Evolutionary conservation across 805 yeast genomes (phyloP), one percentile per base, ranked within the genome.

Genomic region (Wickerhamomyces hampshirensis): DNA sequence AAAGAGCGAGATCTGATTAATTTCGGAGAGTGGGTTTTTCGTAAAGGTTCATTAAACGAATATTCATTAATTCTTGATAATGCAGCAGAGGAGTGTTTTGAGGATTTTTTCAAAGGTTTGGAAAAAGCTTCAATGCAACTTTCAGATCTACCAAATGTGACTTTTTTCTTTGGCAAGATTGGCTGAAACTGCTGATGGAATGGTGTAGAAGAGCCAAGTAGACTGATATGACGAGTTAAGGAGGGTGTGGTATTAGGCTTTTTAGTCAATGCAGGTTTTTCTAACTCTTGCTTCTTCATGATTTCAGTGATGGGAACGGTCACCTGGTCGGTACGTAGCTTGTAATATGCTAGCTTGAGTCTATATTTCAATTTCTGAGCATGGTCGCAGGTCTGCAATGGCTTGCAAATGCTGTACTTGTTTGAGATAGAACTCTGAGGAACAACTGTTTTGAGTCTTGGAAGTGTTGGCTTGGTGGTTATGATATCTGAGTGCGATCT

Each of bases 341-440:
- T 75, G 52, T 66, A 74, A 46, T 70, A 70, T 2, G 80, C 80
- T 33, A 73, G 48, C 45, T 70, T 69, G 17, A 75, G 55, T 43
- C 76, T 65, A 39, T 68, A 56, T 45, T 69, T 67, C 40, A 75
- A 59, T 45, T 60, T 62, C 33, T 68, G 52, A 5, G 71, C 72
- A 24, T 63, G 35, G n/a, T 28, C 13, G 16, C n/a, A n/a, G n/a
- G n/a, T n/a, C n/a, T n/a, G n/a, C n/a, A n/a, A n/a, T n/a, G n/a
- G n/a, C n/a, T 4, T 23, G 17, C 9, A 11, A n/a, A 26, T 21
- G 18, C 14, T 34, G 30, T 11, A 24, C 23, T 23, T 37, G 38
- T 32, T 34, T 38, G 31, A 9, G 34, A 13, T 27, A 26, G 16
- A 28, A 18, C 28, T 23, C 17, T 28, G 18, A 14, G 41, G 34